These are phyloP conservation scores for Acorus calamus DNA, from an alignment of 106 monocot genomes.

Conservation along the genomic window DNA sequence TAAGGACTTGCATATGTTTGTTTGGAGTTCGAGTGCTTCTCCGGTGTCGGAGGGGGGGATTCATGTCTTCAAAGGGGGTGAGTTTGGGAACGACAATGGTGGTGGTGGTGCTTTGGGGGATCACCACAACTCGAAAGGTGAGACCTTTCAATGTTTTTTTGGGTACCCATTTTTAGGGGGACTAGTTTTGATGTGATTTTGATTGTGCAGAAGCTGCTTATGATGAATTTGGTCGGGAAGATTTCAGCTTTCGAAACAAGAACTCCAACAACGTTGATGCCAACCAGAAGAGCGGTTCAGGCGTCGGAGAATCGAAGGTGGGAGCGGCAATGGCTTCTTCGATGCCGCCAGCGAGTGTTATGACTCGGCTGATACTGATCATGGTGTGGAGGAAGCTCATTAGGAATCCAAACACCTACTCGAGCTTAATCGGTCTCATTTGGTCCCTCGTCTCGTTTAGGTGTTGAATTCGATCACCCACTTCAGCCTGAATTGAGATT, in stretches of 20 bases:
- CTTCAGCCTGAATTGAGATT: too few species aligned
- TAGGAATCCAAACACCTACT: too few species aligned
- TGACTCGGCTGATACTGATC: not conserved
- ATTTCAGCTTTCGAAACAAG: slow-evolving; percentile 39
- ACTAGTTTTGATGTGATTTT: too few species aligned
- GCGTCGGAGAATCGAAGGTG: slow-evolving; percentile 1
- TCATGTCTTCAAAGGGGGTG: slow-evolving; percentile 17
- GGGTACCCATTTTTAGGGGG: not conserved
- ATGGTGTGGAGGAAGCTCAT: too few species aligned
- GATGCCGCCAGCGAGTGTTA: slow-evolving; percentile 5
- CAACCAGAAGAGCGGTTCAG: slow-evolving; percentile 3
- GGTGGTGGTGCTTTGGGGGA: not conserved
- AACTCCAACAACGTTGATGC: not conserved
- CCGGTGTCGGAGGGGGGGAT: slow-evolving; percentile 10
- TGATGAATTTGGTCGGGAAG: slow-evolving; percentile 15
- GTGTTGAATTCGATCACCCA: too few species aligned
- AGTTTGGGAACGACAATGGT: slow-evolving; percentile 11
- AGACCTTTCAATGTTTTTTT: not conserved
- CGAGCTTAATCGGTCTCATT: too few species aligned
- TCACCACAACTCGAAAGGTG: slow-evolving; percentile 1
- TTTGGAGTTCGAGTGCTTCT: not conserved
- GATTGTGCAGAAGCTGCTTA: slow-evolving; percentile 1
- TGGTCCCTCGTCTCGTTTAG: too few species aligned
- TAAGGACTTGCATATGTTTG: not conserved
- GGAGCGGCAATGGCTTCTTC: not conserved